A percentile compares a stretch with the other conserved stretches of the same genome.
Conservation (phyloP, 2,329 filamentous ascomycete species). For the Thermoascus crustaceus region DNA sequence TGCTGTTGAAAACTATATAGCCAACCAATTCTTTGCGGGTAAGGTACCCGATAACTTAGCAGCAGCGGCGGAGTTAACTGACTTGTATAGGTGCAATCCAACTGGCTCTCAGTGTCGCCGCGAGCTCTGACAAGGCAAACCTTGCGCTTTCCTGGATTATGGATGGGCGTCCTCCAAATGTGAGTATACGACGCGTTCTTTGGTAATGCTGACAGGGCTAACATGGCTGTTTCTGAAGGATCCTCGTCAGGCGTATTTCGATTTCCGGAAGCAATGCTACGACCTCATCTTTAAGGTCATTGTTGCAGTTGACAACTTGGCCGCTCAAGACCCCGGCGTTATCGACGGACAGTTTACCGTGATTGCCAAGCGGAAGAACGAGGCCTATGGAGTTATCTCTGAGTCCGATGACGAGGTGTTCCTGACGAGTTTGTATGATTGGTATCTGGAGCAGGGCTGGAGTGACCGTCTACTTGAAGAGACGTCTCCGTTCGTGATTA, state of each 20-base stretch:
- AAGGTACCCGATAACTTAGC: slow-evolving; percentile 15
- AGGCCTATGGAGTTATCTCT: slow-evolving; percentile 88
- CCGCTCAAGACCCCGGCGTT: slow-evolving; percentile 59
- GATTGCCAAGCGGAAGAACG: slow-evolving; percentile 67
- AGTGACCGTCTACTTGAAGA: slow-evolving; percentile 78
- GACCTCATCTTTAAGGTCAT: slow-evolving; percentile 79
- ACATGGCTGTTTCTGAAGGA: slow-evolving; percentile 44
- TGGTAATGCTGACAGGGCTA: slow-evolving; percentile 2
- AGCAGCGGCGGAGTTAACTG: slow-evolving; percentile 6
- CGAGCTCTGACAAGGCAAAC: slow-evolving; percentile 79
- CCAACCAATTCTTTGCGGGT: slow-evolving; percentile 79
- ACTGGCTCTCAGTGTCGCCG: slow-evolving; percentile 73
- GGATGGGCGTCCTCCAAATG: slow-evolving; percentile 62
- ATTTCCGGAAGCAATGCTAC: slow-evolving; percentile 71
- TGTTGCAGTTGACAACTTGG: slow-evolving; percentile 63
- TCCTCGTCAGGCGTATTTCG: slow-evolving; percentile 58
- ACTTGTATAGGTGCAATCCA: slow-evolving; percentile 61
- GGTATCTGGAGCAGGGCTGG: slow-evolving; percentile 83
- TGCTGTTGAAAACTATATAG: slow-evolving; percentile 70
- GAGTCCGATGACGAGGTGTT: slow-evolving; percentile 86
- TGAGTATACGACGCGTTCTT: slow-evolving; percentile 17
- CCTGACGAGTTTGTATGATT: slow-evolving; percentile 93
- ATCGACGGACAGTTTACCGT: slow-evolving; percentile 71
- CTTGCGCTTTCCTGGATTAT: slow-evolving; percentile 77
- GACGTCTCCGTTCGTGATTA: slow-evolving; percentile 75